Evolutionary conservation across 441 rosid species (phyloP).

Genomic region (Pelargonium cotyledonis): DNA sequence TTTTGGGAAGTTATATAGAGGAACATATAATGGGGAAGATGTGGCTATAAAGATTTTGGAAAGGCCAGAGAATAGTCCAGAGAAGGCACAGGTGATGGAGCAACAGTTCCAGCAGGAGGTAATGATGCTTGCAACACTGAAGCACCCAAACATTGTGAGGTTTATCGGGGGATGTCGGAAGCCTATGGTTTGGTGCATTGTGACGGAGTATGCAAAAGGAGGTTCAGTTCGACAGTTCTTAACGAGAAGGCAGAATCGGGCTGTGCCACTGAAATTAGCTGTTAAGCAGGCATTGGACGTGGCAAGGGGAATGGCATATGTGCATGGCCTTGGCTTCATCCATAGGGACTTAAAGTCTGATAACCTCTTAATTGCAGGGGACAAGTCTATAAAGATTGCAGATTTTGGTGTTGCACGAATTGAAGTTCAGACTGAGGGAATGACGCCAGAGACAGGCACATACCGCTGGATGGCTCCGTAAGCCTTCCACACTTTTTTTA

Average conservation of each 20-base stretch:
- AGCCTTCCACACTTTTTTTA: neutral
- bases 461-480: slow-evolving; percentile 3
- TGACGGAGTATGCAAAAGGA: slow-evolving; percentile 2
- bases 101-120: slow-evolving; percentile 7
- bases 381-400: too few species aligned
- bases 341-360: too few species aligned
- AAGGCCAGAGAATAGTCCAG: neutral
- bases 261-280: slow-evolving; percentile 3
- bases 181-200: slow-evolving; percentile 4
- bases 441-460: slow-evolving; percentile 1
- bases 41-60: slow-evolving; percentile 6
- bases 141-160: slow-evolving; percentile 8
- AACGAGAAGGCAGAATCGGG: neutral
- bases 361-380: too few species aligned
- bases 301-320: slow-evolving; percentile 1
- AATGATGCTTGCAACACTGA: slow-evolving; percentile 1
- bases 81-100: slow-evolving; percentile 7
- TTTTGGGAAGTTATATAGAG: slow-evolving; percentile 4
- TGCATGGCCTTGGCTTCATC: neutral
- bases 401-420: slow-evolving; percentile 1
- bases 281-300: slow-evolving; percentile 4
- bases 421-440: slow-evolving; percentile 8
- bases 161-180: slow-evolving; percentile 4
- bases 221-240: slow-evolving; percentile 5
- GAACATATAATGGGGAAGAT: slow-evolving; percentile 5